phyloP scores from a whole-genome alignment of 1,284 basidiomycete genomes.

The Boletus subluridellus region DNA sequence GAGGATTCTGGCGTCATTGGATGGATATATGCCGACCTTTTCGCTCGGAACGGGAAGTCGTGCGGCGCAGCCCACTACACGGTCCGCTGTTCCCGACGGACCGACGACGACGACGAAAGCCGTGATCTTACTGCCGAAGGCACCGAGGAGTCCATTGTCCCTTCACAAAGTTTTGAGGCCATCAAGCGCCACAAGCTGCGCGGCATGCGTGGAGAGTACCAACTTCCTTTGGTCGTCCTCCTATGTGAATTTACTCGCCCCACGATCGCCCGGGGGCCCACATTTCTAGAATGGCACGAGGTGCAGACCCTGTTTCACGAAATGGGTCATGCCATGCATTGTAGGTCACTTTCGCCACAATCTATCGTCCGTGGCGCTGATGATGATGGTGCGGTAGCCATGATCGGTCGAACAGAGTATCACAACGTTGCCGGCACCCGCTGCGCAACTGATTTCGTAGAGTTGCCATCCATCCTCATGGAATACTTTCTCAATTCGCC shows the following conservation, averaged over 20 bases:
- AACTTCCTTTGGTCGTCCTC: constrained; percentile 89
- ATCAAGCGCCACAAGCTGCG: constrained; percentile 55
- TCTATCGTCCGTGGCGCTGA: constrained; percentile 14
- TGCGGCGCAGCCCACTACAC: constrained; percentile 96
- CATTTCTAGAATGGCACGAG: constrained; percentile 88
- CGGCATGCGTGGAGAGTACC: constrained; percentile 69
- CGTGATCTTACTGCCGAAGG: constrained; percentile 58
- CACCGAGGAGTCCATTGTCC: constrained; percentile 35
- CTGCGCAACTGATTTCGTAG: constrained; percentile 98
- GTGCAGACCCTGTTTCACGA: constrained; percentile 96
- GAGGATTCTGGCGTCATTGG: constrained; percentile 85
- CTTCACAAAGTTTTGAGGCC: constrained; percentile 60
- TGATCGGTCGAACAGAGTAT: constrained; percentile 97
- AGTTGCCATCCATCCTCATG: constrained; percentile 97
- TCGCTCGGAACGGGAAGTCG: constrained; percentile 81
- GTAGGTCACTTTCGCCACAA: constrained; percentile 50
- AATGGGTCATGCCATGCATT: constrained; percentile 99
- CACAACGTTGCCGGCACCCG: constrained; percentile 98
- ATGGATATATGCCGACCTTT: constrained; percentile 93
- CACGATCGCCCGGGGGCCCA: constrained; percentile 58
- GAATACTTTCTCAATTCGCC: constrained; percentile 92
- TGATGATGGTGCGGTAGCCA: constrained; percentile 54
- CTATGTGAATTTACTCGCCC: constrained; percentile 85
- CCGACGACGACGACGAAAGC: constrained; percentile 82
- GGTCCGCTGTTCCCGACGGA: constrained; percentile 88